These are phyloP conservation scores for Suillus clintonianus DNA, from an alignment of 768 basidiomycete species.

Conservation along the genomic window DNA sequence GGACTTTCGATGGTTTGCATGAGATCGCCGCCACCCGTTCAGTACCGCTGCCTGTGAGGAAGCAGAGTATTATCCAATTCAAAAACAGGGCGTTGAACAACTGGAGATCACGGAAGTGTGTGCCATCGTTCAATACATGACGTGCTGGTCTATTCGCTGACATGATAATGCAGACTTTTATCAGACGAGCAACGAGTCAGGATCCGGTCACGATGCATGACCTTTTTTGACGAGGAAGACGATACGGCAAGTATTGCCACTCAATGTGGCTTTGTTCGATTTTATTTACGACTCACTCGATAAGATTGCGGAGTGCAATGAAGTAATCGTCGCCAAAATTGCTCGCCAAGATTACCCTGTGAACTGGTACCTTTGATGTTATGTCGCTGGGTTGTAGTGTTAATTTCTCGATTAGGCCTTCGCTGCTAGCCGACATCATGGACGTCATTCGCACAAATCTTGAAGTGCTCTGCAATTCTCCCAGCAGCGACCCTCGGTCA, in stretches of 20 bases:
- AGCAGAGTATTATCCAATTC: slow-evolving; percentile 86
- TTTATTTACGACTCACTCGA: slow-evolving; percentile 9
- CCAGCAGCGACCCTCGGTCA: slow-evolving; percentile 43
- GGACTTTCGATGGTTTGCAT: slow-evolving; percentile 70
- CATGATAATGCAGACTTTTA: slow-evolving; percentile 50
- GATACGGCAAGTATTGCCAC: slow-evolving; percentile 53
- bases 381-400: not conserved
- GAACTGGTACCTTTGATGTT: slow-evolving; percentile 54
- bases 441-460: slow-evolving; percentile 54
- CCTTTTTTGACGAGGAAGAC: slow-evolving; percentile 76
- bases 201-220: slow-evolving; percentile 67
- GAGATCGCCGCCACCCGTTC: slow-evolving; percentile 66
- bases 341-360: slow-evolving; percentile 76
- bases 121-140: not conserved
- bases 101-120: slow-evolving; percentile 81
- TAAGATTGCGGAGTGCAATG: slow-evolving; percentile 80
- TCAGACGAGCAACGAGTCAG: slow-evolving; percentile 63
- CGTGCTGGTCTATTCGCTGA: slow-evolving; percentile 9
- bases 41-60: slow-evolving; percentile 66
- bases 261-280: not conserved
- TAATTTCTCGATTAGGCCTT: slow-evolving; percentile 21
- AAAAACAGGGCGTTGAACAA: slow-evolving; percentile 76
- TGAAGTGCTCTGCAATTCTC: slow-evolving; percentile 47
- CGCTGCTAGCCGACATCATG: slow-evolving; percentile 44
- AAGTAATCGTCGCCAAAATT: slow-evolving; percentile 73